Evolutionary conservation across 2,329 filamentous ascomycete species (phyloP).

Genomic region (Mycogone perniciosa): DNA sequence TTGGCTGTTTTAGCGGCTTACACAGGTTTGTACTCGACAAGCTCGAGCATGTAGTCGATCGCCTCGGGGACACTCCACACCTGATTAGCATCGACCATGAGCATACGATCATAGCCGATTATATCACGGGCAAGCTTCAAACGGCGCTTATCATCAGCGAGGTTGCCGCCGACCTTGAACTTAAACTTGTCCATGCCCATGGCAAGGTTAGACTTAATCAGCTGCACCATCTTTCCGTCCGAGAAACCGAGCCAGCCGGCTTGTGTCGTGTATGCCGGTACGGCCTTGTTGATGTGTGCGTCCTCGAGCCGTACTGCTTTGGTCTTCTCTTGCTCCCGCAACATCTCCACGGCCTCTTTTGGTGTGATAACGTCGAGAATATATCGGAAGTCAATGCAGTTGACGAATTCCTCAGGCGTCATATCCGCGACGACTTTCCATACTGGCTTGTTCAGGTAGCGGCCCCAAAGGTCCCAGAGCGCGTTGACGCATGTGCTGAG

Average conservation of each 20-base stretch:
- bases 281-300: slow-evolving; percentile 64
- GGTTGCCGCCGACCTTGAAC: slow-evolving; percentile 71
- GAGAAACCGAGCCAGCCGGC: slow-evolving; percentile 89
- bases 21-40: slow-evolving; percentile 68
- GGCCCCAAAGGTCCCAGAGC: slow-evolving; percentile 93
- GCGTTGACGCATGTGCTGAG: slow-evolving; percentile 88
- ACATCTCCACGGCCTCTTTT: slow-evolving; percentile 67
- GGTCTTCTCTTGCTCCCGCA: slow-evolving; percentile 57
- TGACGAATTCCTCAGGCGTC: slow-evolving; percentile 77
- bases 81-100: slow-evolving; percentile 93
- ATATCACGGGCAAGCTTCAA: slow-evolving; percentile 68
- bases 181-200: slow-evolving; percentile 82
- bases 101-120: slow-evolving; percentile 76
- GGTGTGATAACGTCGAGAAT: slow-evolving; percentile 86
- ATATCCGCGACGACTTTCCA: slow-evolving; percentile 87
- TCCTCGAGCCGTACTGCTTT: slow-evolving; percentile 67
- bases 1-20: not conserved
- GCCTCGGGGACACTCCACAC: slow-evolving; percentile 87
- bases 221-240: slow-evolving; percentile 73
- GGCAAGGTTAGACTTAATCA: slow-evolving; percentile 66
- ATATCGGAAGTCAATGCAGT: slow-evolving; percentile 87
- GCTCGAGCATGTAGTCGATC: slow-evolving; percentile 74
- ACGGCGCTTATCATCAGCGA: slow-evolving; percentile 66
- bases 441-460: slow-evolving; percentile 74
- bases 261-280: slow-evolving; percentile 83